phyloP scores from a whole-genome alignment of 1,284 basidiomycete species.

The Irpex sp. region DNA sequence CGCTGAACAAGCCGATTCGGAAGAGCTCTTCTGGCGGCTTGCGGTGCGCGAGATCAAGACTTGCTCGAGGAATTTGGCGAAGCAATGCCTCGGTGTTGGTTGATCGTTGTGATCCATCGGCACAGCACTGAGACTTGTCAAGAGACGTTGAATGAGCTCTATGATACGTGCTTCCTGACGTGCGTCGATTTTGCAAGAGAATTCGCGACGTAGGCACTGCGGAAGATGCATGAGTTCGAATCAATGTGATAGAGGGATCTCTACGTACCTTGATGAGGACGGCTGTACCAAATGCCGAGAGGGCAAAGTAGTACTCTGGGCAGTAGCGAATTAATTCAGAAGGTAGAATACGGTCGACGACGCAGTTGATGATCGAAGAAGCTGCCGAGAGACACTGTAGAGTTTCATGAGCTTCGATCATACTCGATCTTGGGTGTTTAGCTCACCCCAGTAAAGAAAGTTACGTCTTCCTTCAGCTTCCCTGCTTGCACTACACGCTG shows the following conservation, averaged over 20 bases:
- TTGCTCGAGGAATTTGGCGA: constrained; percentile 27
- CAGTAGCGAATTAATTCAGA: constrained; percentile 34
- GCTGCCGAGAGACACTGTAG: constrained; percentile 29
- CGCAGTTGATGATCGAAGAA: constrained; percentile 25
- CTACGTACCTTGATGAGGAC: constrained; percentile 29
- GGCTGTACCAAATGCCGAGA: constrained; percentile 38
- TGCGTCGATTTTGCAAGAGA: constrained; percentile 20
- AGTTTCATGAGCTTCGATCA: background rate
- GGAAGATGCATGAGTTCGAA: background rate
- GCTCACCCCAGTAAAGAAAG: constrained; percentile 20
- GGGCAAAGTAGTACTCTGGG: constrained; percentile 39
- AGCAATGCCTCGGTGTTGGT: constrained; percentile 25
- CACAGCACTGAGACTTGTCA: constrained; percentile 21
- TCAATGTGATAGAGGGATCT: background rate
- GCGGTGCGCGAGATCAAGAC: constrained; percentile 16
- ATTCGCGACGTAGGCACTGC: constrained; percentile 27
- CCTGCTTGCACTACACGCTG: constrained; percentile 23
- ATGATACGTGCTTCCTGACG: constrained; percentile 25
- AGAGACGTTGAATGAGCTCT: constrained; percentile 21
- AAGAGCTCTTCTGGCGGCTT: background rate
- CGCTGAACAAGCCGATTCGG: background rate
- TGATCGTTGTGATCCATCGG: constrained; percentile 22
- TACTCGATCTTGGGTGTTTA: background rate
- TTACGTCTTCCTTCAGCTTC: constrained; percentile 17
- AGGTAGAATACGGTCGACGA: constrained; percentile 26